A percentile compares a stretch with the other conserved stretches of the same genome.
Conservation (phyloP, 257 asterid genomes). For the Paulownia fortunei region DNA sequence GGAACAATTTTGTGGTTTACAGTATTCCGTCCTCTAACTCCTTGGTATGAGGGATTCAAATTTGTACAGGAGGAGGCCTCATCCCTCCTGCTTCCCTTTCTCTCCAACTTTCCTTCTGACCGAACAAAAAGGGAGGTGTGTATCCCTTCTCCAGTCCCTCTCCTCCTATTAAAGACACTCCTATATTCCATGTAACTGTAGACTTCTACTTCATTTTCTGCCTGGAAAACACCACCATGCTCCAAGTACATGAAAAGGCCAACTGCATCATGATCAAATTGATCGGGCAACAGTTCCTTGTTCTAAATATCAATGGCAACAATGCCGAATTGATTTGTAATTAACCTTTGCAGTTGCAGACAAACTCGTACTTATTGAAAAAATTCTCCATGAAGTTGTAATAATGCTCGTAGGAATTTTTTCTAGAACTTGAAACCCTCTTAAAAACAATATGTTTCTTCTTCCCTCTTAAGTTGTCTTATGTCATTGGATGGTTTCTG, state of each 20-base stretch:
- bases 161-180: too few species aligned
- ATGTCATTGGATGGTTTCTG: too few species aligned
- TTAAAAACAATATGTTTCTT: neutral
- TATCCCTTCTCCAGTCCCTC: too few species aligned
- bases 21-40: neutral
- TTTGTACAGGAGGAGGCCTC: too few species aligned
- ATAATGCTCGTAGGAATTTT: neutral
- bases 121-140: too few species aligned
- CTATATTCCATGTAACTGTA: neutral
- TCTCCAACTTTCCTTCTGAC: too few species aligned
- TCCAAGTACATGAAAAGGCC: too few species aligned
- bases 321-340: neutral
- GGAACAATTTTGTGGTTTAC: neutral
- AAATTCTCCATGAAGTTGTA: neutral
- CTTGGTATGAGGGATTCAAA: neutral
- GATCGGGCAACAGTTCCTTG: neutral
- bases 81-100: too few species aligned
- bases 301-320: neutral
- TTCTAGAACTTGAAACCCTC: neutral
- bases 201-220: neutral
- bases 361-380: neutral
- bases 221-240: too few species aligned
- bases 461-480: neutral
- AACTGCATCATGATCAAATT: neutral
- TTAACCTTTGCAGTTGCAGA: neutral